phyloP scores from a whole-genome alignment of 31 red algal species.

The Asparagopsis taxiformis region DNA sequence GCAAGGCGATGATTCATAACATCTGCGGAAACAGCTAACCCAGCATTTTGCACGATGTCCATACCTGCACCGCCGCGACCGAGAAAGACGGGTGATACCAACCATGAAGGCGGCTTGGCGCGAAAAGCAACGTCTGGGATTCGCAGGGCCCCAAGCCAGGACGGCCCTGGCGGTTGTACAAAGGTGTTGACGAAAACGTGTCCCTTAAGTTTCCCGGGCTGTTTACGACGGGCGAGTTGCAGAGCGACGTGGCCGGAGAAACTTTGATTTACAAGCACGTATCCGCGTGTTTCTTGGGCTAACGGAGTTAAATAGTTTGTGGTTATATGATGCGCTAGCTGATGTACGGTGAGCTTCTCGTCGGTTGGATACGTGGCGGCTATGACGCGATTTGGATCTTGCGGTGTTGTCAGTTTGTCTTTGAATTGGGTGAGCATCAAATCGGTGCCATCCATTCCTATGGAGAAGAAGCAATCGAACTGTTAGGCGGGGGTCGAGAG shows the following conservation, averaged over 20 bases:
- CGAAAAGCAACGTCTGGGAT: conserved; percentile 6
- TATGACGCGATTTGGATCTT: conserved; percentile 37
- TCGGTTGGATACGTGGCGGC: conserved; percentile 21
- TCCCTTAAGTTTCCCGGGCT: conserved; percentile 3
- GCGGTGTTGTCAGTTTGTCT: conserved; percentile 1
- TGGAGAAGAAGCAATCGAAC: not conserved
- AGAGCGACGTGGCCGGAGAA: conserved; percentile 56
- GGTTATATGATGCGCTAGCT: conserved; percentile 17
- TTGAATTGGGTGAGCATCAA: conserved; percentile 17
- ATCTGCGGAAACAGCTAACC: conserved; percentile 7
- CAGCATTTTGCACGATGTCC: conserved; percentile 25
- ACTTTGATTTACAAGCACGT: conserved; percentile 36
- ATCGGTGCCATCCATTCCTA: conserved; percentile 38
- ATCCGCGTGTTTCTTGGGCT: conserved; percentile 22
- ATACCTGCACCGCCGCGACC: conserved; percentile 24
- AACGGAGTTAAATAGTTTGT: conserved; percentile 14
- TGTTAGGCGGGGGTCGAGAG: not conserved
- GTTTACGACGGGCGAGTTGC: conserved; percentile 6
- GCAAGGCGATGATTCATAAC: conserved; percentile 37
- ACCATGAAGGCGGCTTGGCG: conserved; percentile 27
- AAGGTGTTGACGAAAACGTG: conserved; percentile 54
- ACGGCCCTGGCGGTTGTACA: conserved; percentile 24
- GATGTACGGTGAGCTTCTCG: conserved; percentile 8
- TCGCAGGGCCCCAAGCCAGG: not conserved
- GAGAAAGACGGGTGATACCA: conserved; percentile 34